Evolutionary conservation across 768 basidiomycete species (phyloP).

Genomic region (Collybiopsis luxurians): DNA sequence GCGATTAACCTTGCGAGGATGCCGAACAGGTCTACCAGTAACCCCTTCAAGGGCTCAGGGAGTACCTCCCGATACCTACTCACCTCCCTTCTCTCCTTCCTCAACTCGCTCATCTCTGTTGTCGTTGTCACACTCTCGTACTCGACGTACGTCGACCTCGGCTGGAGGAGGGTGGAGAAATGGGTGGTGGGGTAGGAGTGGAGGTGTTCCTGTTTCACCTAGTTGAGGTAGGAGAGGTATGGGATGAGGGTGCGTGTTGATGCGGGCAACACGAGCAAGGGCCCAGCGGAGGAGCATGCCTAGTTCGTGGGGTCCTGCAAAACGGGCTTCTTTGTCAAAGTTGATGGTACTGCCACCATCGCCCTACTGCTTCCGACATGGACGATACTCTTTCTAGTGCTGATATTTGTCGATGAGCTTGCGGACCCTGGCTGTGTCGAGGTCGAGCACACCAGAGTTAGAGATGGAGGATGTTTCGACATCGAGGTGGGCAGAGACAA

Average conservation of each 20-base stretch:
- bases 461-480: constrained; percentile 1
- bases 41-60: constrained; percentile 49
- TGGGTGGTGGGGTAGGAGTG: constrained; percentile 67
- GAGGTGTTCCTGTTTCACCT: constrained; percentile 12
- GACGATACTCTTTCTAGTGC: neutral
- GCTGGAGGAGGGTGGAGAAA: constrained; percentile 62
- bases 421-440: neutral
- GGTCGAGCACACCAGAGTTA: neutral
- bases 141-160: neutral
- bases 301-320: constrained; percentile 84
- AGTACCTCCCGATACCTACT: constrained; percentile 29
- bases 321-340: no score
- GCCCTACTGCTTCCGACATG: no score
- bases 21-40: constrained; percentile 68
- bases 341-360: no score
- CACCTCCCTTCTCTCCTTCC: neutral
- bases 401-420: neutral
- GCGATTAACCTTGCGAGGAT: constrained; percentile 81
- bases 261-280: constrained; percentile 72
- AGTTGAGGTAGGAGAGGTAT: constrained; percentile 2
- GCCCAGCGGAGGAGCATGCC: constrained; percentile 95
- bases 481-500: neutral
- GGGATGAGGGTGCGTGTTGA: constrained; percentile 23
- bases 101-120: neutral
- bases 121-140: neutral